Evolutionary conservation across 1,139 yeast genomes (phyloP), one percentile per base, ranked within the genome.

Genomic region (Nadsonia starkeyi-henricii): DNA sequence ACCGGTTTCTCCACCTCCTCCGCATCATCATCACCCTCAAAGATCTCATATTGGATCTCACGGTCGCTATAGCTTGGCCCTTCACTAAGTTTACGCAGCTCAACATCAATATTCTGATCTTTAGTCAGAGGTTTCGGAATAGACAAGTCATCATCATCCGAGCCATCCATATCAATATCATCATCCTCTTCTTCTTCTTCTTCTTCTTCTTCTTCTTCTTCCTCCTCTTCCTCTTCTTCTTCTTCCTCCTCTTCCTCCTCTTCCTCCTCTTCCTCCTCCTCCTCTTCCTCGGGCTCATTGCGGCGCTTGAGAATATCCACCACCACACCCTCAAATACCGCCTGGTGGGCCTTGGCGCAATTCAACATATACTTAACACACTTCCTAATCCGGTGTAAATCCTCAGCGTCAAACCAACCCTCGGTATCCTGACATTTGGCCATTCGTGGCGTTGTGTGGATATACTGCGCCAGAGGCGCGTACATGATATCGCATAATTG

Each of bases 401-500:
- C 78, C 46, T 77, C 73, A 52, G 72, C 73, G 50, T 73, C 74
- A 51, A 78, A 73, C 97, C 97, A 91, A 0, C 97, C 97, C 62
- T 77, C 67, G 45, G 65, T 57, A 18, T 65, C 58, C 57, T 74
- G 68, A 9, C 55, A 55, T 19, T 51, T 53, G 18, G 55, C 57
- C 13, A 61, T 53, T 52, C 72, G 51, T 46, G 62, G 57, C 5
- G 69, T 68, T 1, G 68, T 63, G 2, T 68, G 63, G 18, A 84
- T 63, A 2, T 84, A 63, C 5, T 69, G 69, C 3, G 65, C 62
- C 12, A 89, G 69, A 54, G 79, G 81, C 5, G 78, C 74, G 59
- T 86, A 95, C 2, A 74, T 63, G 4, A 91, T 70, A 60, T 91
- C 93, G 39, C 89, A 89, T n/a, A 91, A 68, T 60, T 86, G 96